These are phyloP conservation scores for Saposhnikovia divaricata DNA, from an alignment of 129 eudicot genomes.

Conservation along the genomic window DNA sequence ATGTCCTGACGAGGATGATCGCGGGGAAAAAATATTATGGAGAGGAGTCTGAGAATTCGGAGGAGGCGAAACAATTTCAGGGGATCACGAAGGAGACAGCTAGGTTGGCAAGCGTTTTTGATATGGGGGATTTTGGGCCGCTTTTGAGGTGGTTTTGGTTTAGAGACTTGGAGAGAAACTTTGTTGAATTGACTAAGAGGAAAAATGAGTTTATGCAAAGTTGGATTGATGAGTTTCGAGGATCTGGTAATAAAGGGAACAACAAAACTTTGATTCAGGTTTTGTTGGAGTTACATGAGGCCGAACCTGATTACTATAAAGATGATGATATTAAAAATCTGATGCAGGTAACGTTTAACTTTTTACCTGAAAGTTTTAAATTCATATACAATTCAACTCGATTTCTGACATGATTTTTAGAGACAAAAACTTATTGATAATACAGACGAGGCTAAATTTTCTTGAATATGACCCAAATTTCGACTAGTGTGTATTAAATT, in stretches of 20 bases:
- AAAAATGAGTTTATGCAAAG: slow-evolving; percentile 37
- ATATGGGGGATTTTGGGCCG: slow-evolving; percentile 47
- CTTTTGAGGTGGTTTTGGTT: slow-evolving; percentile 41
- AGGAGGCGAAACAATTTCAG: slow-evolving; percentile 27
- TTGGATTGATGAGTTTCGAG: slow-evolving; percentile 20
- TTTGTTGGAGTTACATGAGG: slow-evolving; percentile 29
- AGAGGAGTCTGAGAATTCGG: slow-evolving; percentile 10
- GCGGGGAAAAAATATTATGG: slow-evolving; percentile 44
- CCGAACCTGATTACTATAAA: slow-evolving; percentile 43
- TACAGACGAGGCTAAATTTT: background rate
- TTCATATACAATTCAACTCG: background rate
- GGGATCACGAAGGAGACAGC: slow-evolving; percentile 34
- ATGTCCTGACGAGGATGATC: slow-evolving; percentile 46
- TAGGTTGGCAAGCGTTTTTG: slow-evolving; percentile 14
- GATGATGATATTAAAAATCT: slow-evolving; percentile 39
- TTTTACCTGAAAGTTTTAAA: background rate
- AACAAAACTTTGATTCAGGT: slow-evolving; percentile 39
- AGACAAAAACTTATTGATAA: background rate
- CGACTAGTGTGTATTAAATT: too few species aligned
- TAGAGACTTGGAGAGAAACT: slow-evolving; percentile 24
- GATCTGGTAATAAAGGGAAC: background rate
- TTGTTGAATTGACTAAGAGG: slow-evolving; percentile 19
- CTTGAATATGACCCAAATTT: background rate
- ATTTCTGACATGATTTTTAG: background rate
- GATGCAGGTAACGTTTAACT: slow-evolving; percentile 29